Evolutionary conservation across 371 early-diverging fungal genomes (phyloP).

Genomic region (Chytridiales sp.): DNA sequence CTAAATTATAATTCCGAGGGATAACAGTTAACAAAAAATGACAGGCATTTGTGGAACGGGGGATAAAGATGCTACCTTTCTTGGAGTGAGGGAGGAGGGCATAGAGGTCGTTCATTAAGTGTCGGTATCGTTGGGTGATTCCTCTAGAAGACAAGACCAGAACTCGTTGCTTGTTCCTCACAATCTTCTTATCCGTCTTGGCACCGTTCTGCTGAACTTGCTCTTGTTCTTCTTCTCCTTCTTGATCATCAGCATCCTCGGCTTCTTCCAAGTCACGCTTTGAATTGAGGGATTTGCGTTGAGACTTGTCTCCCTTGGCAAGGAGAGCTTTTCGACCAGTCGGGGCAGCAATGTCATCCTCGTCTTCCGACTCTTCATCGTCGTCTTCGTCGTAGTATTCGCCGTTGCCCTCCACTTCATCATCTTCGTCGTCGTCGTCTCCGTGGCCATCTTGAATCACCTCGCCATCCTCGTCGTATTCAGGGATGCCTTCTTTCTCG

Average conservation of each 20-base stretch:
- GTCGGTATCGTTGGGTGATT: conserved; percentile 81
- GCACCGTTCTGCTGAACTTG: not conserved
- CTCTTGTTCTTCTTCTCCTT: conserved; percentile 7
- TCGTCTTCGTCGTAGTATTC: too few relatives aligned
- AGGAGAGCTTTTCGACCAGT: too few relatives aligned
- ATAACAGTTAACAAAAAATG: not conserved
- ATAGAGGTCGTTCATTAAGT: conserved; percentile 85
- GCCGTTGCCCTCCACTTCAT: too few relatives aligned
- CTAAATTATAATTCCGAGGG: conserved; percentile 27
- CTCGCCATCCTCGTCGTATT: too few relatives aligned
- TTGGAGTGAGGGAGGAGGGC: conserved; percentile 90
- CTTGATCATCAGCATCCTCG: not conserved
- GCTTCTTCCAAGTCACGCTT: too few relatives aligned
- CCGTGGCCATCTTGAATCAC: too few relatives aligned
- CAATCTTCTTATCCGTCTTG: conserved; percentile 6
- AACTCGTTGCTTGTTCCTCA: conserved; percentile 84
- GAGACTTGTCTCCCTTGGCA: too few relatives aligned
- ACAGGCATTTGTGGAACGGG: not conserved
- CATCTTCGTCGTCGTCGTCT: too few relatives aligned
- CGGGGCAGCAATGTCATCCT: too few relatives aligned
- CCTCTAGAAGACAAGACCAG: conserved; percentile 88
- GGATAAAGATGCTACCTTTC: conserved; percentile 57
- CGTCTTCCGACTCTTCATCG: too few relatives aligned
- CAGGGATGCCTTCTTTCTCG: too few relatives aligned
- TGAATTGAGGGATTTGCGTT: too few relatives aligned